Evolutionary conservation across 2,329 filamentous ascomycete genomes (phyloP).

Genomic region (Penicillium sp.): DNA sequence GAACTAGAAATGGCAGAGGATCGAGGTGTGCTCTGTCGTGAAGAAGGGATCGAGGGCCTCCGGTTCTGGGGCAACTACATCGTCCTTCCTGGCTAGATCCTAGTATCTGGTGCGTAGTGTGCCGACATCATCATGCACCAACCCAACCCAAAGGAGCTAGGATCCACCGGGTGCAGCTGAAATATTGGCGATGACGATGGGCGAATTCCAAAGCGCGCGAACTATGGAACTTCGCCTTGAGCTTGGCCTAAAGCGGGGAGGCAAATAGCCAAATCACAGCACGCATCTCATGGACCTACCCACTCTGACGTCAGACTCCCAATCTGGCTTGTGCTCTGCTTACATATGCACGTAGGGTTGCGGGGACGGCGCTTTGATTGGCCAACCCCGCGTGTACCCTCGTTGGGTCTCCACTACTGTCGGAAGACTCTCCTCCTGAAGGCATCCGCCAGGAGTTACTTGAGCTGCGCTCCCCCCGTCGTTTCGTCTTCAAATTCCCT

Average conservation of each 20-base stretch:
- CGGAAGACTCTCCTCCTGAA: conserved; percentile 23
- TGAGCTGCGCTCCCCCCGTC: not conserved
- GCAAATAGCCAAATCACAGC: not conserved
- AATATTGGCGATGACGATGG: conserved; percentile 5
- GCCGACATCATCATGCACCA: not conserved
- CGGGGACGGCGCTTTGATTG: conserved; percentile 16
- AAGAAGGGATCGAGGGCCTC: conserved; percentile 87
- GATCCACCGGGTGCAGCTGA: conserved; percentile 1
- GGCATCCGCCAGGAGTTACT: conserved; percentile 6
- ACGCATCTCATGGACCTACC: not conserved
- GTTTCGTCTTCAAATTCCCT: not conserved
- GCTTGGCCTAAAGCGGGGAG: not conserved
- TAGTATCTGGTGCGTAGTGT: not conserved
- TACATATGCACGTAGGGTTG: conserved; percentile 8
- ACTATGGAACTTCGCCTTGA: not conserved
- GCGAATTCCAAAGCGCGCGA: not conserved
- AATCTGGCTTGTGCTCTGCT: not conserved
- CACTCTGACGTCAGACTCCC: conserved; percentile 18
- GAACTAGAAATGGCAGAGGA: conserved; percentile 98
- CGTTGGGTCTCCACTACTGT: conserved; percentile 3
- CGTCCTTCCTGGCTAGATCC: not conserved
- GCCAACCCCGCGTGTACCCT: conserved; percentile 6
- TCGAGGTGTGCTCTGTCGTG: conserved; percentile 80
- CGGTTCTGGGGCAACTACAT: conserved; percentile 85
- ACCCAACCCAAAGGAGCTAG: not conserved